Evolutionary conservation across 371 early-diverging fungal species (phyloP).

Genomic region (Batkoa obscura): DNA sequence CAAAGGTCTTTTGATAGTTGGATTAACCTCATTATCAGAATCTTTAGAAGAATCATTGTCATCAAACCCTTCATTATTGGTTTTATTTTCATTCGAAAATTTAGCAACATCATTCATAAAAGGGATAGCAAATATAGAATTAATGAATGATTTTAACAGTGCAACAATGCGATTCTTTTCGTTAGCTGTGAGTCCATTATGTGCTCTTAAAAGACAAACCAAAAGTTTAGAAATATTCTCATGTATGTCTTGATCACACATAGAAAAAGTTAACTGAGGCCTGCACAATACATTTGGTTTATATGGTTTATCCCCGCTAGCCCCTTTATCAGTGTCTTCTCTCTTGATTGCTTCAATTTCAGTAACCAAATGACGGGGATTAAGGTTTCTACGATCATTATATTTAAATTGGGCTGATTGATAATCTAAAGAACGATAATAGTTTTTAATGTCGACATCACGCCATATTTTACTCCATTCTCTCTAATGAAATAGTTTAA

Average conservation of each 20-base stretch:
- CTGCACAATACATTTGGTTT: constrained; percentile 6
- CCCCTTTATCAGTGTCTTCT: constrained; percentile 17
- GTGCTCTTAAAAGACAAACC: constrained; percentile 25
- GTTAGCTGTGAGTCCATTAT: constrained; percentile 26
- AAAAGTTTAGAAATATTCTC: constrained; percentile 40
- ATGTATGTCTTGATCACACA: not conserved
- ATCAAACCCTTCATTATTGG: constrained; percentile 56
- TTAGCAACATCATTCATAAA: constrained; percentile 1
- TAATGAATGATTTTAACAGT: constrained; percentile 55
- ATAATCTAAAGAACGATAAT: constrained; percentile 91
- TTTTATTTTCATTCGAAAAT: not conserved
- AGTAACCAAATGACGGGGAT: constrained; percentile 49
- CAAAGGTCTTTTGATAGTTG: not conserved
- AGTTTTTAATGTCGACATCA: constrained; percentile 82
- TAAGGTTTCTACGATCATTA: constrained; percentile 66
- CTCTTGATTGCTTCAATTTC: constrained; percentile 65
- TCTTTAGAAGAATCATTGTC: constrained; percentile 34
- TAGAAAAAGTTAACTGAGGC: not conserved
- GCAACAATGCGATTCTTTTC: constrained; percentile 50
- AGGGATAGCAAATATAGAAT: constrained; percentile 45
- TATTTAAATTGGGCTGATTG: constrained; percentile 77
- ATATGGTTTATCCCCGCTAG: constrained; percentile 13
- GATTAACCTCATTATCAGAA: constrained; percentile 19
- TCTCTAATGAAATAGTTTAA: constrained; percentile 23
- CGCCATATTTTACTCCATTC: constrained; percentile 94